Evolutionary conservation across 805 yeast genomes (phyloP), one percentile per base, ranked within the genome.

Genomic region (Zygosaccharomyces rouxii): DNA sequence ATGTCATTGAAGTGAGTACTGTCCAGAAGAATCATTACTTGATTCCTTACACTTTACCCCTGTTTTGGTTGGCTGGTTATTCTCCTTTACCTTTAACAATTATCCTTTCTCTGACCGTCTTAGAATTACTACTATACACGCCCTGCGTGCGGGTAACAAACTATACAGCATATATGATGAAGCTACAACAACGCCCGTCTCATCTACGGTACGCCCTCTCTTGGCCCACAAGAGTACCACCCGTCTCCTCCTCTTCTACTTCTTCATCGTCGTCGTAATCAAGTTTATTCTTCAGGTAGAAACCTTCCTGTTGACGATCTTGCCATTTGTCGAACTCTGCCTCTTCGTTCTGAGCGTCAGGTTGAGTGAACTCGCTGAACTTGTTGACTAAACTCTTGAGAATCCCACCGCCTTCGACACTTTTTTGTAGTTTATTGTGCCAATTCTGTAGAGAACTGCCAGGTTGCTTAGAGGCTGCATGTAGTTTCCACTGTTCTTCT

Each of bases 1-100:
- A 83, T 76, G 58, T 84, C 90, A 49, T 76, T 75, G 60, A 87
- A 73, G 57, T 77, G 81, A 28, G 76, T 76, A 65, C 88, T 84
- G 54, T 87, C 90, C 57, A 86, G 68, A 46, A 66, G 56, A 44
- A 66, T 61, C 52, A 51, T 51, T 16, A 14, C 29, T 13, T 35
- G 10, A 44, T 40, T 29, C 38, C 40, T 23, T 44, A 33, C 18
- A 26, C 35, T 19, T 46, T 38, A 2, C 19, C 22, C 11, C 37
- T 16, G 16, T 33, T 5, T 11, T 4, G 7, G 16, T 11, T n/a
- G 37, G 10, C 7, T 9, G 10, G 13, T 16, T 14, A 9, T 2
- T 16, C 11, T 14, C 13, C 19, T 33, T 33, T 18, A 16, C 21
- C 37, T 33, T 16, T 7, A 18, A 16, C 10, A 33, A 7, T 33